Conservation (phyloP, 176 grass and related monocot genomes). For the Saccharum spontaneum region DNA sequence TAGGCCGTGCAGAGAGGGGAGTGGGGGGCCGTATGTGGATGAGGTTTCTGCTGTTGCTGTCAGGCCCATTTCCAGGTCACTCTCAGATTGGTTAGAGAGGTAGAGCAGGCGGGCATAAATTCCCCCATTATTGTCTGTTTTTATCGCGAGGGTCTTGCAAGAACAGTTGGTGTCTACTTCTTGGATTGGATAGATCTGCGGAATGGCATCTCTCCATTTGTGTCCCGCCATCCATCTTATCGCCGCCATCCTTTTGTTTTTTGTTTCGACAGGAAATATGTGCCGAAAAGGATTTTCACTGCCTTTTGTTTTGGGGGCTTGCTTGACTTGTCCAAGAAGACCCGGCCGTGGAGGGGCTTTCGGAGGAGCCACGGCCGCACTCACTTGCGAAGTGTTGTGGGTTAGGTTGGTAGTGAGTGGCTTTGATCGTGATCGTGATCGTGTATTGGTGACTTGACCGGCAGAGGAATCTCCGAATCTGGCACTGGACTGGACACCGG, state of each 20-base stretch:
- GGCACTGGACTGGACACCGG: neutral
- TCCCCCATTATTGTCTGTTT: slow-evolving; percentile 22
- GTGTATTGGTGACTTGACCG: neutral
- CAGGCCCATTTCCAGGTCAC: slow-evolving; percentile 47
- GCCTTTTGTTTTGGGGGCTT: neutral
- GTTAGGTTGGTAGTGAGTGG: slow-evolving; percentile 27
- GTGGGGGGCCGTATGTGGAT: slow-evolving; percentile 33
- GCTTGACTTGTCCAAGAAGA: slow-evolving; percentile 28
- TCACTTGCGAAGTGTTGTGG: neutral
- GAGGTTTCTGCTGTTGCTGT: slow-evolving; percentile 45
- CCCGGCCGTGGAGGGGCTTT: neutral
- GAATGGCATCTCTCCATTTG: slow-evolving; percentile 23
- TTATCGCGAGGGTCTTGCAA: neutral
- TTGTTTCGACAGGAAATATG: neutral
- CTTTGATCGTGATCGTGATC: neutral
- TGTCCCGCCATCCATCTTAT: slow-evolving; percentile 14
- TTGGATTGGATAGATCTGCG: slow-evolving; percentile 6
- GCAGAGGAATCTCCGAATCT: slow-evolving; percentile 2
- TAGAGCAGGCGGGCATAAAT: slow-evolving; percentile 39
- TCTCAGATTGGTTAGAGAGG: slow-evolving; percentile 23
- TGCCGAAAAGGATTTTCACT: neutral
- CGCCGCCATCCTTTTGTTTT: neutral
- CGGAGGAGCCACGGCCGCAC: neutral
- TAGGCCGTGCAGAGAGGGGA: slow-evolving; percentile 6
- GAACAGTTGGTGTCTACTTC: slow-evolving; percentile 12